Conservation (phyloP, 2,329 filamentous ascomycete species). For the Cryphonectria radicalis region DNA sequence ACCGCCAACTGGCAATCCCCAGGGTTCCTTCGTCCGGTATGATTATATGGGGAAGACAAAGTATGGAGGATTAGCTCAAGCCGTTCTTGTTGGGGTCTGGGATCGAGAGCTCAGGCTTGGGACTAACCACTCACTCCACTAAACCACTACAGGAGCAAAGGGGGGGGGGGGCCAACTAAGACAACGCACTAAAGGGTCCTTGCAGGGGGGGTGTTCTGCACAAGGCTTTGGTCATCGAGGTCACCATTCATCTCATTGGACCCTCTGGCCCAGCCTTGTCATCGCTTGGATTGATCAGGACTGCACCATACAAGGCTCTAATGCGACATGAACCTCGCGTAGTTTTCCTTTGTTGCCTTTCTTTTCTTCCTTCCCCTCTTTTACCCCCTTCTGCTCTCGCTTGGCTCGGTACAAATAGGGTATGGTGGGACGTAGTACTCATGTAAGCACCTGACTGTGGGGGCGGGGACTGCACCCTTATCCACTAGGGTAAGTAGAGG, state of each 20-base stretch:
- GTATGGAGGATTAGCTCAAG: not conserved
- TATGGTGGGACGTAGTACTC: not conserved
- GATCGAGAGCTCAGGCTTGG: not conserved
- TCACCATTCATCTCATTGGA: conserved; percentile 1
- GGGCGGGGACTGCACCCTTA: not conserved
- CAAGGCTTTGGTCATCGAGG: conserved; percentile 7
- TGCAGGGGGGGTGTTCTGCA: not conserved
- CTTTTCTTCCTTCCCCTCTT: not conserved
- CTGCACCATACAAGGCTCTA: not conserved
- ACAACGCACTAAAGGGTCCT: not conserved
- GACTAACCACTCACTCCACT: not conserved
- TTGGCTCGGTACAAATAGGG: not conserved
- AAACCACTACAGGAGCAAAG: not conserved
- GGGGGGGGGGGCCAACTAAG: not conserved
- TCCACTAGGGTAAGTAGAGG: not conserved
- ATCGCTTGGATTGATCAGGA: not conserved
- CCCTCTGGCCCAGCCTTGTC: not conserved
- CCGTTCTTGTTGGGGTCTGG: conserved; percentile 1
- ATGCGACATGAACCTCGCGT: not conserved
- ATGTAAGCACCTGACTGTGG: not conserved
- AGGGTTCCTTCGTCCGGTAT: not conserved
- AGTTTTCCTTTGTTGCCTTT: not conserved
- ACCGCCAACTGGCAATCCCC: conserved; percentile 4
- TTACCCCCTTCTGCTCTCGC: not conserved
- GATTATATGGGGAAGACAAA: conserved; percentile 6